Base-by-base conservation (phyloP, 2,329 filamentous ascomycete species). In the Piedraia hortae region DNA sequence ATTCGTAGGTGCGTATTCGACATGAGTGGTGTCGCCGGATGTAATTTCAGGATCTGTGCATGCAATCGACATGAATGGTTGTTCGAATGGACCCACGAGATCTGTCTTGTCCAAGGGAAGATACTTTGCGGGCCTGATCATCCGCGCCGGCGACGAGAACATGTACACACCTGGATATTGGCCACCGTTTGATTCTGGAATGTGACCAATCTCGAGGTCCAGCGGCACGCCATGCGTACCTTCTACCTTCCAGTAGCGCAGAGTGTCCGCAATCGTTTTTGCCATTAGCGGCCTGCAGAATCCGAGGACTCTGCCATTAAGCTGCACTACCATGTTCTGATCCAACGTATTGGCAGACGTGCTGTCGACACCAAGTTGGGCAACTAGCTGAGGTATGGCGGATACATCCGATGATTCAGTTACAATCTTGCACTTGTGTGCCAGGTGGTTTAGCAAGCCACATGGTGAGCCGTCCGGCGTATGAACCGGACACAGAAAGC, bases 1-100 rank as follows among this genome's bases (percentile, higher is more conserved):
- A 47, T 93, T 85, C 14, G 85, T 97, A 2, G 85, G 80, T 26
- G 80, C 70, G 37, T 73, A 74, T 46, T 97, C 85, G 19, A 93
- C 78, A 41, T 97, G 85, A 0, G 78, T 90, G 4, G 77, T 78
- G 37, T 80, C 61, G 21, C 77, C 77, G n/a, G 77, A 73, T 13
- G 72, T 59, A 28, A 93, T 64, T 43, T 97, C 85, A 15, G 68
- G 59, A 21, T 80, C 70, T n/a, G 74, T 68, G 34, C 78, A 80
- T 11, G 85, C 80, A 41, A 97, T 90, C 21, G 78, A 78, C 82
- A 97, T 91, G 53, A 85, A 93, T 1, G 82, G 80, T 49, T 97
- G 85, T 47, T 97, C 85, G 33, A 88, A 74, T 1, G 85, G 73
- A 6, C 85, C 85, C 15, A 97, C 72, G 30, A 64, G 78, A 47